Conservation (phyloP, 2,329 filamentous ascomycete species). For the Sordariomycetes sp. region DNA sequence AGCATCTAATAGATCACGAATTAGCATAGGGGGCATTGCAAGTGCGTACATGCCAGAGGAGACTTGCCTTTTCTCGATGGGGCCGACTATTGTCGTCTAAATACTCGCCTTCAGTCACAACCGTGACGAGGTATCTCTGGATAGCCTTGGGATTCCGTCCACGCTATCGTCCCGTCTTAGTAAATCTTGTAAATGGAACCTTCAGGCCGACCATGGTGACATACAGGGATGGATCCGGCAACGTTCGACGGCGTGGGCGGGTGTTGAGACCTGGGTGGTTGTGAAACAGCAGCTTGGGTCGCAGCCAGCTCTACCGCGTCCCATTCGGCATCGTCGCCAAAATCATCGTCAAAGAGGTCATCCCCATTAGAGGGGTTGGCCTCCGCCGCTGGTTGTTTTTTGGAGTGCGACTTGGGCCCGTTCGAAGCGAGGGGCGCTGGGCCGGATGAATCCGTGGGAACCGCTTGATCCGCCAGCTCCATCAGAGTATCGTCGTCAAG, state of each 20-base stretch:
- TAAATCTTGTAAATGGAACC: neutral
- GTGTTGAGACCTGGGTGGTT: neutral
- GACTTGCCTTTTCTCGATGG: slow-evolving; percentile 59
- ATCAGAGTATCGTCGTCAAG: slow-evolving; percentile 53
- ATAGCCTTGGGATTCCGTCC: slow-evolving; percentile 61
- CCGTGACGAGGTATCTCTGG: slow-evolving; percentile 75
- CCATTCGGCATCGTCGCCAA: slow-evolving; percentile 67
- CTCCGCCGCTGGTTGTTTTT: neutral
- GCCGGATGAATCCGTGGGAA: neutral
- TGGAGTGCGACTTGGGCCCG: neutral
- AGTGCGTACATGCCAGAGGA: neutral
- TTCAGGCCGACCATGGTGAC: neutral
- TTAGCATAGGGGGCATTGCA: neutral
- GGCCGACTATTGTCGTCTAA: slow-evolving; percentile 48
- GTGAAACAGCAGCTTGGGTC: slow-evolving; percentile 46
- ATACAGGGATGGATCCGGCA: slow-evolving; percentile 2
- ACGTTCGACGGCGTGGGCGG: neutral
- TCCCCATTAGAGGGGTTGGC: slow-evolving; percentile 11
- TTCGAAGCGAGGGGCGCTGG: neutral
- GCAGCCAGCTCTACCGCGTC: slow-evolving; percentile 65
- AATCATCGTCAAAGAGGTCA: slow-evolving; percentile 20
- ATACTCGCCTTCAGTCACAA: slow-evolving; percentile 61
- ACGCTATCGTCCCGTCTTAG: slow-evolving; percentile 36
- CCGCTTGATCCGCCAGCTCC: slow-evolving; percentile 10
- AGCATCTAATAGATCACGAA: slow-evolving; percentile 50